Percentiles rank a stretch among this genome's conserved stretches.
phyloP scores from a whole-genome alignment of 371 early-diverging fungal species.

The Rhizomucor pusillus region DNA sequence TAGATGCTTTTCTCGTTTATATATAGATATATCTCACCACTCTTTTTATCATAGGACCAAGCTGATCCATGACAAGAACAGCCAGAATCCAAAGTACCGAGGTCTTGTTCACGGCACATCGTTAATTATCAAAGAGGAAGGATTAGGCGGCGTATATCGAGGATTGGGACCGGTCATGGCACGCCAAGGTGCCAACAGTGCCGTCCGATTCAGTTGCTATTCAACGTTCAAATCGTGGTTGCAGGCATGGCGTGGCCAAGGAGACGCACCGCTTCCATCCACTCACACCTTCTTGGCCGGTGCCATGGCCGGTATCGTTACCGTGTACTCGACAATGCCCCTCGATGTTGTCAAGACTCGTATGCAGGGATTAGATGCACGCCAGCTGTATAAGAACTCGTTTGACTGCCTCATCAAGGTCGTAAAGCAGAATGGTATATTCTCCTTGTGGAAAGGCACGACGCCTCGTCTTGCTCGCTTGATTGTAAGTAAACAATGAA shows the following conservation, averaged over 20 bases:
- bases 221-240: conserved; percentile 68
- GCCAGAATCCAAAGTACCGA: conserved; percentile 64
- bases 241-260: conserved; percentile 38
- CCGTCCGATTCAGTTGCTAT: conserved; percentile 86
- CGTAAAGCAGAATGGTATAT: conserved; percentile 70
- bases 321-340: conserved; percentile 94
- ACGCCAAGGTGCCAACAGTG: conserved; percentile 90
- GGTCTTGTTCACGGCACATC: conserved; percentile 78
- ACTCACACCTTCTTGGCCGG: conserved; percentile 73
- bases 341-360: conserved; percentile 93
- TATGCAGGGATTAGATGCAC: conserved; percentile 83
- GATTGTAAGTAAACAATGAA: conserved; percentile 74
- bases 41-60: conserved; percentile 58
- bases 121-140: conserved; percentile 70
- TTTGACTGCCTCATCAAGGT: conserved; percentile 75
- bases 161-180: conserved; percentile 89
- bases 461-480: conserved; percentile 86
- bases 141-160: conserved; percentile 84
- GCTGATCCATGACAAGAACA: conserved; percentile 77
- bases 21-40: conserved; percentile 1
- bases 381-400: conserved; percentile 63
- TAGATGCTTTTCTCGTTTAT: no score
- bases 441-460: conserved; percentile 91
- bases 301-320: conserved; percentile 82
- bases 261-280: conserved; percentile 57